Percentiles rank a stretch among this genome's conserved stretches.
Evolutionary conservation across 2,329 filamentous ascomycete genomes (phyloP).

Genomic region (Blastomyces parvus): DNA sequence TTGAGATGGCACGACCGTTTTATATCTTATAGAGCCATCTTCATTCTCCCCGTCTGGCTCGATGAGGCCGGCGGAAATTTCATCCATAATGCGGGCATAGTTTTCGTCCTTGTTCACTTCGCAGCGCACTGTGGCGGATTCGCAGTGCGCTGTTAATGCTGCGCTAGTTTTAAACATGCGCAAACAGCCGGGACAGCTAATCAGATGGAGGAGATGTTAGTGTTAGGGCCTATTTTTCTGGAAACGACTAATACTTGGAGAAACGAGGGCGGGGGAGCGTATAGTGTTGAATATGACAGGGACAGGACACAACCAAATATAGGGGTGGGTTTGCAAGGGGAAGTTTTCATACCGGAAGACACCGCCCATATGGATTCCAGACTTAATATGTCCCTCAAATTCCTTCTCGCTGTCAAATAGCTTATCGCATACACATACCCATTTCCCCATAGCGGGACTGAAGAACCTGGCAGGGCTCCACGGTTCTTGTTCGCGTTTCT

Average conservation of each 20-base stretch:
- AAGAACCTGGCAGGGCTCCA: conserved; percentile 28
- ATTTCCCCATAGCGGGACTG: conserved; percentile 23
- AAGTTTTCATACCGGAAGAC: conserved; percentile 18
- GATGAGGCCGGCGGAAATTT: conserved; percentile 32
- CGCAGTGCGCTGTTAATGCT: conserved; percentile 35
- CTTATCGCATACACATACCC: conserved; percentile 29
- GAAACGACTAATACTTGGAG: background rate
- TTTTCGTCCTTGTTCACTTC: conserved; percentile 22
- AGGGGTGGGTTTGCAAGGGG: background rate
- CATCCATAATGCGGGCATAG: conserved; percentile 30
- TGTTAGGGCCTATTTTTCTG: conserved; percentile 10
- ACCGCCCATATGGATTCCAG: conserved; percentile 19
- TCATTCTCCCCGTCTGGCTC: conserved; percentile 24
- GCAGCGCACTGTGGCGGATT: conserved; percentile 30
- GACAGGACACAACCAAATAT: conserved; percentile 7
- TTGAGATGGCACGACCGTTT: conserved; percentile 16
- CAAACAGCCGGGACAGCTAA: conserved; percentile 33
- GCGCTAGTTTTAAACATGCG: conserved; percentile 30
- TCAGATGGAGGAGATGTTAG: conserved; percentile 7
- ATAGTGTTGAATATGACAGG: background rate
- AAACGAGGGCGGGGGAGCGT: background rate
- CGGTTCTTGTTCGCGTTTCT: background rate
- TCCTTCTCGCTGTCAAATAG: conserved; percentile 19
- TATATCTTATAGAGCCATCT: conserved; percentile 30
- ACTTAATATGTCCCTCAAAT: conserved; percentile 29